Evolutionary conservation across 2,329 filamentous ascomycete species (phyloP).

Genomic region (Penicillium sumatraense): DNA sequence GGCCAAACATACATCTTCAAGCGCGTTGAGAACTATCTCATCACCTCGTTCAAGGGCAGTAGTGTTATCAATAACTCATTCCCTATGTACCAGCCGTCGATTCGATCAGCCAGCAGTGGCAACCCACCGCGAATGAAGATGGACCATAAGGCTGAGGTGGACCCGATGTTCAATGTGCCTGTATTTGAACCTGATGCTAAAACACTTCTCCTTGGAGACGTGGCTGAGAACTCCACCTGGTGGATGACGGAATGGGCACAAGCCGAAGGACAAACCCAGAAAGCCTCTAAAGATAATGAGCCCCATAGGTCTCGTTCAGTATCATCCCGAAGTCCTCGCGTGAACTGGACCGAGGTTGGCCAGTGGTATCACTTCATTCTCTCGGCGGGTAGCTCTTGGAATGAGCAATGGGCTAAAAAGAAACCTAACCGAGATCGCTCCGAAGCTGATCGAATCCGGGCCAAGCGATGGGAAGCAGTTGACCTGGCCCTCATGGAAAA

Average conservation of each 20-base stretch:
- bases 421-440: slow-evolving; percentile 38
- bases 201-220: slow-evolving; percentile 71
- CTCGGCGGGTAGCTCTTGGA: slow-evolving; percentile 71
- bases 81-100: slow-evolving; percentile 54
- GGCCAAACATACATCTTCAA: slow-evolving; percentile 66
- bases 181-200: slow-evolving; percentile 74
- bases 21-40: slow-evolving; percentile 76
- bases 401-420: slow-evolving; percentile 61
- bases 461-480: slow-evolving; percentile 47
- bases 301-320: slow-evolving; percentile 45
- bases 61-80: slow-evolving; percentile 81
- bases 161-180: slow-evolving; percentile 39
- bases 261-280: slow-evolving; percentile 35
- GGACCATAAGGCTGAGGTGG: slow-evolving; percentile 35
- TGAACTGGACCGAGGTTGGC: slow-evolving; percentile 73
- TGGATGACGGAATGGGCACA: slow-evolving; percentile 68
- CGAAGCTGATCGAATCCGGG: slow-evolving; percentile 25
- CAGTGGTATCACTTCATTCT: slow-evolving; percentile 76
- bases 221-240: slow-evolving; percentile 82
- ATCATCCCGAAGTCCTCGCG: slow-evolving; percentile 65
- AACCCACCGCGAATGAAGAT: slow-evolving; percentile 39
- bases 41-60: slow-evolving; percentile 69
- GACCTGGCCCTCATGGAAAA: slow-evolving; percentile 54
- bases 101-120: slow-evolving; percentile 51
- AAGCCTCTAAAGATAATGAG: slow-evolving; percentile 39